Base-by-base conservation (phyloP, 169 alveolate genomes). In the Haemoproteus tartakovskyi region DNA sequence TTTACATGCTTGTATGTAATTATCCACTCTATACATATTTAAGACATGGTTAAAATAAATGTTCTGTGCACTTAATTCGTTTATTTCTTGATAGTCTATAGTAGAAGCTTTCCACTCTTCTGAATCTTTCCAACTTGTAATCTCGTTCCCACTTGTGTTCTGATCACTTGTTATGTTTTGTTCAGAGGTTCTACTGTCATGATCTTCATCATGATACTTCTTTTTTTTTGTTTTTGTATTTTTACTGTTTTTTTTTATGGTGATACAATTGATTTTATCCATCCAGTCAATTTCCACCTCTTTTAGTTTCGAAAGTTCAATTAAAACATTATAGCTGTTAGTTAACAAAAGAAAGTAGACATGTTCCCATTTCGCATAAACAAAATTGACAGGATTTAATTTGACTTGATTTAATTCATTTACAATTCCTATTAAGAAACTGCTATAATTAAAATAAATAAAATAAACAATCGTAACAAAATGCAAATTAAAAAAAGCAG, bases 341-440 rank as follows among this genome's bases (percentile, higher is more conserved):
- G 78, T 74, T 33, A 74, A 40, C 12, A 74, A 12, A 43, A 74
- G 43, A 40, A 74, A 74, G 1, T 57, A 26, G 6, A 45, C 43
- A n/a, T n/a, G n/a, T 24, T 74, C 54, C 3, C 6, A n/a, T 18
- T 12, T 21, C 3, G 4, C 30, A 48, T 74, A 74, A 18, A 56
- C 19, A 74, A 43, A 74, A 74, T 74, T 11, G 11, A 74, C 40
- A 21, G 84, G 84, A 37, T 74, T 74, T 18, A 74, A 61, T 33
- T 45, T 37, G 16, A 74, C 30, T 38, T 74, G 59, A 50, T 30
- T 14, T 14, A 43, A 45, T 37, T 74, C 41, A 74, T 74, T 57
- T 29, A 74, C 59, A 16, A 74, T 74, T 11, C 84, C 84, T 30
- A 74, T 74, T n/a, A 74, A 30, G 41, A 57, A 74, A 21, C 63